These are phyloP conservation scores for Hypoxylon sp. DNA, from an alignment of 2,329 filamentous ascomycete species.

Conservation along the genomic window DNA sequence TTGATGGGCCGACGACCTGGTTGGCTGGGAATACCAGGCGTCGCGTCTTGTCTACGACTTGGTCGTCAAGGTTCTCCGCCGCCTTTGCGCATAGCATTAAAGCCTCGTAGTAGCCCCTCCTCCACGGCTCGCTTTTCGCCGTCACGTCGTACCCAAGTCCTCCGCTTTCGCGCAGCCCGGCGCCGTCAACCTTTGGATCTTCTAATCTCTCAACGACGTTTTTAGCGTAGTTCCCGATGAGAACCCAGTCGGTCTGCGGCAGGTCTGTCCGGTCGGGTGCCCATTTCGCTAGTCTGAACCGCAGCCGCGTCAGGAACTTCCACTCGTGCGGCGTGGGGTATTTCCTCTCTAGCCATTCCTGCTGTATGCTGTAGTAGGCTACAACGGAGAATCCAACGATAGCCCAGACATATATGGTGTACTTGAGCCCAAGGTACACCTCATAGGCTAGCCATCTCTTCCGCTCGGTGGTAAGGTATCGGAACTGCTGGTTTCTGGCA, in stretches of 20 bases:
- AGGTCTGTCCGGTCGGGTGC: constrained; percentile 67
- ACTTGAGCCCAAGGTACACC: constrained; percentile 75
- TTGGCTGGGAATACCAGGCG: constrained; percentile 76
- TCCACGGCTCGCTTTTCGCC: constrained; percentile 84
- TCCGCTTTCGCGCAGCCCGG: constrained; percentile 69
- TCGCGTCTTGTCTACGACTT: constrained; percentile 76
- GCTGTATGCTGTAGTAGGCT: constrained; percentile 73
- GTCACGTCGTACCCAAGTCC: constrained; percentile 73
- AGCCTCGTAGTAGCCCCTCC: constrained; percentile 84
- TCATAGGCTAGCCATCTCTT: constrained; percentile 78
- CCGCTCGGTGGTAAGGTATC: constrained; percentile 83
- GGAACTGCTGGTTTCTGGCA: constrained; percentile 64
- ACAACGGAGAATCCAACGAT: constrained; percentile 70
- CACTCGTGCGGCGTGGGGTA: constrained; percentile 89
- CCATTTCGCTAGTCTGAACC: constrained; percentile 72
- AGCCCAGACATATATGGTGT: constrained; percentile 73
- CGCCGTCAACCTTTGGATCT: constrained; percentile 74
- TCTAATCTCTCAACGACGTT: constrained; percentile 75
- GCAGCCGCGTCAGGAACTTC: constrained; percentile 76
- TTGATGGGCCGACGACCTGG: constrained; percentile 83
- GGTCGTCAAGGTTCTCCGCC: constrained; percentile 85
- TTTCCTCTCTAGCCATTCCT: constrained; percentile 79
- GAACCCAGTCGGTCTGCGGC: constrained; percentile 74
- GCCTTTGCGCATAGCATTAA: constrained; percentile 81
- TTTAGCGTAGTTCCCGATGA: constrained; percentile 70